These are phyloP conservation scores for Aspergillus sclerotialis DNA, from an alignment of 2,329 filamentous ascomycete genomes.

Conservation along the genomic window DNA sequence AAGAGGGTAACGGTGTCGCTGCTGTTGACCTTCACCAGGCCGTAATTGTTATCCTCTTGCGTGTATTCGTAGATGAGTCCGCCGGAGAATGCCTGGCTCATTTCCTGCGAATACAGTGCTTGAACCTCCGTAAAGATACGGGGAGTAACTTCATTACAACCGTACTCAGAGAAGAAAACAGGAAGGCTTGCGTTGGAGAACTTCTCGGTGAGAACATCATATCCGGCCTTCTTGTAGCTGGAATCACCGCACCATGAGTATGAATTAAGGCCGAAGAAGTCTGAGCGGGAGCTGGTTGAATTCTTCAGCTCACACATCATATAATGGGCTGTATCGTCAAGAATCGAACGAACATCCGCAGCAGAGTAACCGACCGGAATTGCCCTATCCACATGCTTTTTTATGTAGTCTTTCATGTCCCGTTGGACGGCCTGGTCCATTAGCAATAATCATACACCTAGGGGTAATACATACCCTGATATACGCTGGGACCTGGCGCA, in stretches of 20 bases:
- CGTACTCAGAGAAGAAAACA: slow-evolving; percentile 62
- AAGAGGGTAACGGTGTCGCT: slow-evolving; percentile 54
- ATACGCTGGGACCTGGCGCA: slow-evolving; percentile 49
- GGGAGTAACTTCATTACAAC: slow-evolving; percentile 54
- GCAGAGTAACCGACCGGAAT: slow-evolving; percentile 65
- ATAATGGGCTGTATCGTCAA: slow-evolving; percentile 56
- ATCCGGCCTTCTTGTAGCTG: slow-evolving; percentile 48
- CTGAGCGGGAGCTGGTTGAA: slow-evolving; percentile 47
- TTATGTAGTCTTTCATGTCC: slow-evolving; percentile 63
- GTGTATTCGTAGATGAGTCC: slow-evolving; percentile 49
- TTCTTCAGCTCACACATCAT: slow-evolving; percentile 50
- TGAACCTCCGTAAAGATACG: slow-evolving; percentile 56
- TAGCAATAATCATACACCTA: background rate
- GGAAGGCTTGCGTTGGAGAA: slow-evolving; percentile 54
- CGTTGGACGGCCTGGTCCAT: slow-evolving; percentile 50
- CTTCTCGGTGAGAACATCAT: slow-evolving; percentile 50
- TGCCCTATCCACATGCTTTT: slow-evolving; percentile 47
- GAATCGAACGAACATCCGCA: slow-evolving; percentile 55
- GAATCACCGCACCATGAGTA: slow-evolving; percentile 63
- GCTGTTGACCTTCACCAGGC: slow-evolving; percentile 55
- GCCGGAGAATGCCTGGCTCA: slow-evolving; percentile 53
- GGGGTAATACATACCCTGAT: slow-evolving; percentile 39
- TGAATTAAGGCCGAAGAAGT: slow-evolving; percentile 62
- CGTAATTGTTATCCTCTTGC: slow-evolving; percentile 42
- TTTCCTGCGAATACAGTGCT: slow-evolving; percentile 53